Evolutionary conservation across 306 rosid genomes (phyloP).

Genomic region (Psophocarpus tetragonolobus): DNA sequence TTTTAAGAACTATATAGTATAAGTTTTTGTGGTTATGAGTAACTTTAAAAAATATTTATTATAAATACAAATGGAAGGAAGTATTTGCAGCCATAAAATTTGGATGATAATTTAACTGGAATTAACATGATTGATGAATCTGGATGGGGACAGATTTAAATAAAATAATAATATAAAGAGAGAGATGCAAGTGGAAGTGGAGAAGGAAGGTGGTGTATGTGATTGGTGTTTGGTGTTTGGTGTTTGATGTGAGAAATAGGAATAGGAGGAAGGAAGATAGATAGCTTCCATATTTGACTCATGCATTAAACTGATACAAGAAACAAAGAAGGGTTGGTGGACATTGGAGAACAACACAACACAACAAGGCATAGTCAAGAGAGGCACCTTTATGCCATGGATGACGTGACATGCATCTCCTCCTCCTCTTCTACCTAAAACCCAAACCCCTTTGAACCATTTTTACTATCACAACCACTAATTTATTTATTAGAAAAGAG

Average conservation of each 20-base stretch:
- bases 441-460: neutral
- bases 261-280: neutral
- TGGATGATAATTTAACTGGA: neutral
- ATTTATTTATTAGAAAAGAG: constrained; percentile 2
- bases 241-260: neutral
- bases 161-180: neutral
- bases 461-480: neutral
- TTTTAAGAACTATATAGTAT: no score
- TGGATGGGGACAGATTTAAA: neutral
- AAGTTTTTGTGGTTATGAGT: no score
- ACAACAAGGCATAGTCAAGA: constrained; percentile 37
- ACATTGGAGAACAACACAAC: constrained; percentile 29
- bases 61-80: neutral
- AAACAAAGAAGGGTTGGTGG: constrained; percentile 53
- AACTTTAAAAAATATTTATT: no score
- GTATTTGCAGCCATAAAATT: neutral
- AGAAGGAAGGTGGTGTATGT: no score
- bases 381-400: neutral
- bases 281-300: constrained; percentile 36
- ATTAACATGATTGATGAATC: neutral
- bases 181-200: neutral
- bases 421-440: neutral
- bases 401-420: neutral
- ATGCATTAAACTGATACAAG: neutral
- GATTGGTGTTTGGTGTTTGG: neutral